These are phyloP conservation scores for Thoreauomyces humboldtii DNA, from an alignment of 192 early-diverging fungal genomes.

Conservation along the genomic window DNA sequence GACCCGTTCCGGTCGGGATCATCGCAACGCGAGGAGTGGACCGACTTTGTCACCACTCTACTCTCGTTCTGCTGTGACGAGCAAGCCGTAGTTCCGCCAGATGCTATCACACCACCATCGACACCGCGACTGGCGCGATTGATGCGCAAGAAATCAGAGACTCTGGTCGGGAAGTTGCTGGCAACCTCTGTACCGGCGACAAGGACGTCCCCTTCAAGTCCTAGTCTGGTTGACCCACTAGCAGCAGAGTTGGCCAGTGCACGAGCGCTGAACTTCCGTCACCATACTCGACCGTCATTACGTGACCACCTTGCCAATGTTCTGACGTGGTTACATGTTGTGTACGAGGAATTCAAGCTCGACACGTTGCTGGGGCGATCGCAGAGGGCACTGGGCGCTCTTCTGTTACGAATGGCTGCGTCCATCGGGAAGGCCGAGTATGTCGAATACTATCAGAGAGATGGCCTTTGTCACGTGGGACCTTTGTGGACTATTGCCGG, in stretches of 20 bases:
- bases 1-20: background rate
- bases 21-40: background rate
- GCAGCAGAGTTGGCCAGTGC: background rate
- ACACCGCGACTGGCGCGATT: no score
- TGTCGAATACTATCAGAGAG: conserved; percentile 1
- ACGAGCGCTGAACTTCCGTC: background rate
- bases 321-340: conserved; percentile 48
- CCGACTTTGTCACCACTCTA: conserved; percentile 2
- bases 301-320: conserved; percentile 37
- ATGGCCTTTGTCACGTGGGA: no score
- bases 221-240: background rate
- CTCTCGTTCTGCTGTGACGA: conserved; percentile 13
- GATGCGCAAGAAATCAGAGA: no score
- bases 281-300: no score
- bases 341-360: conserved; percentile 56
- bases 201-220: background rate
- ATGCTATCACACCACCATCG: no score
- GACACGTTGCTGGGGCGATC: conserved; percentile 18
- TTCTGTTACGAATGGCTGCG: background rate
- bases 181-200: background rate
- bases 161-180: background rate
- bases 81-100: no score
- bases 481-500: no score
- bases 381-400: background rate
- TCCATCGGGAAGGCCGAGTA: background rate